Conservation (phyloP, 2,329 filamentous ascomycete species). For the Akanthomyces muscarius region DNA sequence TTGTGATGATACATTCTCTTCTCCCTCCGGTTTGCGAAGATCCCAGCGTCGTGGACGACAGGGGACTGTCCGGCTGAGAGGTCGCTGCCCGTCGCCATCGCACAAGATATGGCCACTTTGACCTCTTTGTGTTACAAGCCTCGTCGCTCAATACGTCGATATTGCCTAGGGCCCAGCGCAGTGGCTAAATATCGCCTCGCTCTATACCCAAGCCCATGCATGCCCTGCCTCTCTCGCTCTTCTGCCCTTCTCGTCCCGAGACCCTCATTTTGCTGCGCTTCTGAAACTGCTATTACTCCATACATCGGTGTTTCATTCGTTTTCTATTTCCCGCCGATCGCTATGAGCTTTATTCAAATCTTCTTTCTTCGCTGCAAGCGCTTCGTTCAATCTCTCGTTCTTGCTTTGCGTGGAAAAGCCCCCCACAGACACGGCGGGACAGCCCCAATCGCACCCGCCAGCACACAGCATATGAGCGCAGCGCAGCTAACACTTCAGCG, state of each 20-base stretch:
- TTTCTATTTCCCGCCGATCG: background rate
- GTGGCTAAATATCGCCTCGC: background rate
- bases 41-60: background rate
- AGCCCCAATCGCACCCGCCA: background rate
- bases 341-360: background rate
- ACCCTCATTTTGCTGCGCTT: background rate
- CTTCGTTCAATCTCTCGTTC: background rate
- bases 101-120: slow-evolving; percentile 13
- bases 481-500: slow-evolving; percentile 61
- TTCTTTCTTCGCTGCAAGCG: slow-evolving; percentile 13
- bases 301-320: background rate
- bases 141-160: slow-evolving; percentile 1
- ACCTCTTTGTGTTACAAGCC: slow-evolving; percentile 17
- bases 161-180: slow-evolving; percentile 2
- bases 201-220: background rate
- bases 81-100: background rate
- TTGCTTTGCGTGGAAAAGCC: background rate
- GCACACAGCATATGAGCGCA: slow-evolving; percentile 37
- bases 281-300: background rate
- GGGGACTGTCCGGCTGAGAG: background rate
- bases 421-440: background rate
- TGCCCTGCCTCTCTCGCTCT: background rate
- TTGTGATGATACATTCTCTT: background rate
- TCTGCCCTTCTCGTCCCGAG: background rate
- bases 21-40: background rate